Evolutionary conservation across 306 rosid genomes (phyloP), one percentile per base, ranked within the genome.

Genomic region (Phaseolus lunatus): DNA sequence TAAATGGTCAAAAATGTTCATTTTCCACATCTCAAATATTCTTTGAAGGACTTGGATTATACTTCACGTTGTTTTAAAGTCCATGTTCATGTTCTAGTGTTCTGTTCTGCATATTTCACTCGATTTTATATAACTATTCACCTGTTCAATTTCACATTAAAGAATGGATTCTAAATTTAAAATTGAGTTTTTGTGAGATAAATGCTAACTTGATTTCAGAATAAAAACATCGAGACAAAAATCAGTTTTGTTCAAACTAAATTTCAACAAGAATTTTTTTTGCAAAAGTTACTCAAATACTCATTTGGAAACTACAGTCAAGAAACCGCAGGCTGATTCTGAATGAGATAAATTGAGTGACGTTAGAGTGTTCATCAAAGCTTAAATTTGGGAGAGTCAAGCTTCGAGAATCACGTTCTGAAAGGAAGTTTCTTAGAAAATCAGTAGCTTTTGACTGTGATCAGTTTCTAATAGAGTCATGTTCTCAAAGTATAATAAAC

Each of bases 1-100:
- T 77, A 56, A 50, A 20, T 61, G 70, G 87, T 80, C 81, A 44
- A 54, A 27, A 7, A 39, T 67, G 16, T 23, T 72, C 80, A 41
- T 77, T 81, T 86, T 84, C 88, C 79, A 77, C 80, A 45, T 19
- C 65, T 24, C 78, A 39, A 11, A 10, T 48, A 44, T 9, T 33
- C 48, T 39, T 39, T 31, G 18, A 27, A 67, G 62, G 58, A 23
- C 57, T 57, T 2, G 26, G 3, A 23, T 72, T 52, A 3, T 5
- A 10, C 67, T 77, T 58, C 33, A 77, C 63, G 67, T 37, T 14
- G 13, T 24, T 43, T 43, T 31, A 20, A 15, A 64, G 59, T 57
- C 54, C 43, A 72, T 67, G 7, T 4, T 45, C 43, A 72, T 67
- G 7, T 4, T 45, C 29, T 26, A 24, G 24, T 48, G 10, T 49